phyloP scores from a whole-genome alignment of 2,329 filamentous ascomycete genomes.

The Paraconiothyrium brasiliense region DNA sequence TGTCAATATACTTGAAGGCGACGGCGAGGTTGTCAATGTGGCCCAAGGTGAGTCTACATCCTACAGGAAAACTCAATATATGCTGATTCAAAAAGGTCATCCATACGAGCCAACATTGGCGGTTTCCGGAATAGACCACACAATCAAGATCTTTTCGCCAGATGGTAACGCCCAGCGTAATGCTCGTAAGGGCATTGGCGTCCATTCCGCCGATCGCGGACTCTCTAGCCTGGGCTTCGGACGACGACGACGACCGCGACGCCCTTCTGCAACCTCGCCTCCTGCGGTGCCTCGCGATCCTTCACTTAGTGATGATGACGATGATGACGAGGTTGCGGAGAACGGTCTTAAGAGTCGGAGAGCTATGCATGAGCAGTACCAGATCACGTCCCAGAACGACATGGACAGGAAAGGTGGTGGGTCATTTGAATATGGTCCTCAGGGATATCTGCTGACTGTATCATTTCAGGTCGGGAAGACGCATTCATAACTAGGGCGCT shows the following conservation, averaged over 20 bases:
- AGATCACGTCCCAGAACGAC: slow-evolving; percentile 71
- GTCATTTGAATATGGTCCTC: slow-evolving; percentile 62
- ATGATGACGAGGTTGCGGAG: slow-evolving; percentile 46
- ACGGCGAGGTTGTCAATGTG: slow-evolving; percentile 76
- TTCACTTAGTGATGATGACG: slow-evolving; percentile 28
- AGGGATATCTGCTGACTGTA: slow-evolving; percentile 54
- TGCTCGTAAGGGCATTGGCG: slow-evolving; percentile 66
- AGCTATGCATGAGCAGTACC: slow-evolving; percentile 67
- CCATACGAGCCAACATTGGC: slow-evolving; percentile 74
- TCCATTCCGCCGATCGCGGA: slow-evolving; percentile 58
- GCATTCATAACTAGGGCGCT: slow-evolving; percentile 35
- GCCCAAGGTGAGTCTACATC: slow-evolving; percentile 62
- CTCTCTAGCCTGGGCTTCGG: slow-evolving; percentile 53
- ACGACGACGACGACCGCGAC: slow-evolving; percentile 27
- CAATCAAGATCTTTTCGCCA: slow-evolving; percentile 73
- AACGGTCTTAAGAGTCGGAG: slow-evolving; percentile 65
- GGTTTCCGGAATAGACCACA: slow-evolving; percentile 73
- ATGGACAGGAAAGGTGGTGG: slow-evolving; percentile 63
- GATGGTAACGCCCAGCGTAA: slow-evolving; percentile 66
- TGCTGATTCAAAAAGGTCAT: slow-evolving; percentile 58
- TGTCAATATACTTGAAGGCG: slow-evolving; percentile 72
- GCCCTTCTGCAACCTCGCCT: slow-evolving; percentile 18
- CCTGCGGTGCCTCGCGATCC: slow-evolving; percentile 18
- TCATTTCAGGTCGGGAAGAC: slow-evolving; percentile 16
- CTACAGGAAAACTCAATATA: background rate